Base-by-base conservation (phyloP, 202 grass and related monocot species). In the Setaria viridis region DNA sequence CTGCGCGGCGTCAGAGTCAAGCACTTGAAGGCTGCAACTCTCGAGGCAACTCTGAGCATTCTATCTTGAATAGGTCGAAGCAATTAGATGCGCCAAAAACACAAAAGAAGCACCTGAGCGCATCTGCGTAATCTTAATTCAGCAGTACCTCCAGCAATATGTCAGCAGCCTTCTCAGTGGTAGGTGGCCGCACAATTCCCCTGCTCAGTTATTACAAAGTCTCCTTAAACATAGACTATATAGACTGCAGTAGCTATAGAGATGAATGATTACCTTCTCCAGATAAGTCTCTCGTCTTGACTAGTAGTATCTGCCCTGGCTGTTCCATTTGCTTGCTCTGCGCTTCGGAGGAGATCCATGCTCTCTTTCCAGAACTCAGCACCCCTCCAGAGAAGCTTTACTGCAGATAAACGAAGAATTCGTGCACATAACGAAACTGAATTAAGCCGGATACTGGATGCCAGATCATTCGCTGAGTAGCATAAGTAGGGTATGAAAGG, bases 331-430 rank as follows among this genome's bases (percentile, higher is more conserved):
- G 82, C 93, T 84, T 75, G 77, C 86, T 94, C 93, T 2, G 89
- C 93, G 4, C 54, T 87, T 21, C 9, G 48, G 17, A 95, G 72
- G 47, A 98, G 88, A 81, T 87, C 89, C 91, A 95, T 88, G 11
- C 86, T 83, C 70, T 94, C 96, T 73, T 88, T 92, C 96, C 96
- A 98, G 90, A 93, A 98, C 64, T 98, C 93, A 78, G 66, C 88
- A 57, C 96, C 96, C 67, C 67, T 94, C 93, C 91, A 98, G 4
- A 98, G 86, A 85, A 98, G 93, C 84, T 94, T 98, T 32, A 83
- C 96, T 98, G 88, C 20, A 80, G 58, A 41, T 93, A 54, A 51
- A 64, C 54, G 60, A 58, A 2, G 57, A 78, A 64, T 9, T 55
- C 67, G 57, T 43, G 37, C 20, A 57, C 35, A 30, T 4, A 15